Percentiles rank a stretch among this genome's conserved stretches.
These are phyloP conservation scores for Nakaseomyces glabratus DNA, from an alignment of 1,139 yeast genomes.

Conservation along the genomic window DNA sequence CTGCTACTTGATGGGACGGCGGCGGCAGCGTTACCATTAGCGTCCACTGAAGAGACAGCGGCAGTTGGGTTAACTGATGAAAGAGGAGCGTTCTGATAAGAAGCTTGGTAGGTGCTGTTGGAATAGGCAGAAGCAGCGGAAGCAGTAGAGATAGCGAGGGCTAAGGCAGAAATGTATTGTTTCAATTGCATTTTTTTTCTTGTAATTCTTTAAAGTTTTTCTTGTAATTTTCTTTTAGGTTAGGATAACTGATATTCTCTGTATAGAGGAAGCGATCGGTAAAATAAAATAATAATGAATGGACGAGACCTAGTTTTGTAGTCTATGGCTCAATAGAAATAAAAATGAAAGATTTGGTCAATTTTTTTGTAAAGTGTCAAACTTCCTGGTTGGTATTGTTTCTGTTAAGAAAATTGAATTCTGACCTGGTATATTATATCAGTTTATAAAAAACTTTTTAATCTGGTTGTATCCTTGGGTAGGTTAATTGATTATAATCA, in stretches of 20 bases:
- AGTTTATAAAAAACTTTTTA: no score
- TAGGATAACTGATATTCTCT: background rate
- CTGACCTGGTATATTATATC: no score
- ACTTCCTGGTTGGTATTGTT: no score
- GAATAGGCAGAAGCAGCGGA: slow-evolving; percentile 6
- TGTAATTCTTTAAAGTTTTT: background rate
- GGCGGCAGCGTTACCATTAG: background rate
- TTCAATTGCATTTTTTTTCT: slow-evolving; percentile 3
- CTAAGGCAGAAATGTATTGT: slow-evolving; percentile 5
- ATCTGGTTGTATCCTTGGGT: no score
- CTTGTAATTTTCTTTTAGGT: slow-evolving; percentile 3
- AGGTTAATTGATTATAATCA: no score
- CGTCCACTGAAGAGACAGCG: background rate
- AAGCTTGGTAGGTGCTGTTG: slow-evolving; percentile 4
- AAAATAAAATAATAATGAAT: slow-evolving; percentile 7
- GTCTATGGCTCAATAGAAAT: slow-evolving; percentile 8
- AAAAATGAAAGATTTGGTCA: background rate
- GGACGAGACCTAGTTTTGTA: slow-evolving; percentile 8
- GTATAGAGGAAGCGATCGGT: background rate
- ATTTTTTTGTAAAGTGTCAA: no score
- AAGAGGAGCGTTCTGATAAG: background rate
- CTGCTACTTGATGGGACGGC: no score
- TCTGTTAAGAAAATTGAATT: no score
- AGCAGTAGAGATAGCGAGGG: slow-evolving; percentile 3
- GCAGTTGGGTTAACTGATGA: background rate